Base-by-base conservation (phyloP, 805 yeast genomes). In the Kazachstania africana region DNA sequence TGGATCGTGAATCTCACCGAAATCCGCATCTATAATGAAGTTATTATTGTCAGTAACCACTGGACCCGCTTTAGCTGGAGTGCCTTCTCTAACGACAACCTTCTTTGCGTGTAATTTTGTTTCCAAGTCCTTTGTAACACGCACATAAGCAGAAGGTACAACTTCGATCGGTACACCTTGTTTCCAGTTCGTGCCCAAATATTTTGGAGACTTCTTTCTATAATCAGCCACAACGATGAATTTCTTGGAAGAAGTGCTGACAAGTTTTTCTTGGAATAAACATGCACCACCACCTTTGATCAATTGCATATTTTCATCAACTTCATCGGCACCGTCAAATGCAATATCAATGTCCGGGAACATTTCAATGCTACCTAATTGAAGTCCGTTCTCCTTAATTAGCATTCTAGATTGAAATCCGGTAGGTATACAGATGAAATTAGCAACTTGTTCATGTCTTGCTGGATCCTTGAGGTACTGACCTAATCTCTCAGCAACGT, bases 251-350 rank as follows among this genome's bases (percentile, higher is more conserved):
- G 83, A 73, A 35, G 72, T 68, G 12, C 95, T 95, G 10, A 91
- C 95, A 33, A 91, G 66, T 60, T 91, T 91, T 57, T 91, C 99
- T 62, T 88, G 98, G 62, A 91, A 78, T 40, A 85, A 65, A 57
- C 99, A 91, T 2, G 96, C 99, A 26, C 99, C 99, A 29, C 99
- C 99, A 43, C 99, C 99, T 60, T 91, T 91, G 55, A 91, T 91
- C 47, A 87, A 75, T 52, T 85, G 82, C 45, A 91, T 66, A 14
- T 66, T 52, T 4, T 71, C 52, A 57, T 88, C 98, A 36, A 87
- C 87, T 59, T 91, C 98, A 58, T 91, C 99, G 3, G 98, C 97
- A 27, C 99, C 99, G 57, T 91, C 99, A 54, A 91, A 91, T 2
- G 95, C 95, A 45, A 91, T 74, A 53, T 91, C 98, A 27, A 91